A percentile compares a stretch with the other conserved stretches of the same genome.
phyloP scores from a whole-genome alignment of 768 basidiomycete genomes.

The Rhodotorula diobovata region DNA sequence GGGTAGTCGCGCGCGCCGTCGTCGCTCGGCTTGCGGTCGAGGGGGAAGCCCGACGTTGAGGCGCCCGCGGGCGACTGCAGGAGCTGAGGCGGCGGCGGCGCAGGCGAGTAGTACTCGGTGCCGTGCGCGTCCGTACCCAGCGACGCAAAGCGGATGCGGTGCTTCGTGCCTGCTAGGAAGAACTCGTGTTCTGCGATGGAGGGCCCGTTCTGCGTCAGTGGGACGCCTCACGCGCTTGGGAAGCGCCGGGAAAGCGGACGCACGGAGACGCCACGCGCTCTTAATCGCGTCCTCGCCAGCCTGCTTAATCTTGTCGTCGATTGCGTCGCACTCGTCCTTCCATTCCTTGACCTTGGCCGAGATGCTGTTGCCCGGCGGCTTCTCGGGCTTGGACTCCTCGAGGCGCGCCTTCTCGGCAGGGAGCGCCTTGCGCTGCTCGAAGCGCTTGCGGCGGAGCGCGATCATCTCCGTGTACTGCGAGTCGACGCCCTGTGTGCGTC shows the following conservation, averaged over 20 bases:
- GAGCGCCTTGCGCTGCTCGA: neutral
- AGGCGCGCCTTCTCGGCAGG: neutral
- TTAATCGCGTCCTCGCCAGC: neutral
- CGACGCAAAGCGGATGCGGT: conserved; percentile 2
- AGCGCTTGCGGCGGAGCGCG: neutral
- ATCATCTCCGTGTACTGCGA: neutral
- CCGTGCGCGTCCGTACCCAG: conserved; percentile 11
- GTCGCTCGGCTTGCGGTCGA: conserved; percentile 2
- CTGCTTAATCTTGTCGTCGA: conserved; percentile 12
- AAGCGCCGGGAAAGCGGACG: neutral
- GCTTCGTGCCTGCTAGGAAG: neutral
- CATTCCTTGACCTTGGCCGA: conserved; percentile 15
- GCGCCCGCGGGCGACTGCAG: neutral
- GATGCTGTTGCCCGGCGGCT: conserved; percentile 9
- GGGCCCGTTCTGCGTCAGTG: too few relatives aligned
- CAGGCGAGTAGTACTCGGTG: conserved; percentile 16
- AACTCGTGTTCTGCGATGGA: conserved; percentile 4
- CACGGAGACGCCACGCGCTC: conserved; percentile 7
- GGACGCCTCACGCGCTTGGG: too few relatives aligned
- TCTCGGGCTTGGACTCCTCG: neutral
- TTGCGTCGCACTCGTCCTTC: neutral
- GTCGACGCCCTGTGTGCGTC: neutral
- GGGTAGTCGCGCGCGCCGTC: conserved; percentile 17
- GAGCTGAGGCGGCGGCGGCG: neutral
- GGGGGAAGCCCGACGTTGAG: conserved; percentile 8